phyloP scores from a whole-genome alignment of 73 alveolate species.

The Symbiodinium pilosum region DNA sequence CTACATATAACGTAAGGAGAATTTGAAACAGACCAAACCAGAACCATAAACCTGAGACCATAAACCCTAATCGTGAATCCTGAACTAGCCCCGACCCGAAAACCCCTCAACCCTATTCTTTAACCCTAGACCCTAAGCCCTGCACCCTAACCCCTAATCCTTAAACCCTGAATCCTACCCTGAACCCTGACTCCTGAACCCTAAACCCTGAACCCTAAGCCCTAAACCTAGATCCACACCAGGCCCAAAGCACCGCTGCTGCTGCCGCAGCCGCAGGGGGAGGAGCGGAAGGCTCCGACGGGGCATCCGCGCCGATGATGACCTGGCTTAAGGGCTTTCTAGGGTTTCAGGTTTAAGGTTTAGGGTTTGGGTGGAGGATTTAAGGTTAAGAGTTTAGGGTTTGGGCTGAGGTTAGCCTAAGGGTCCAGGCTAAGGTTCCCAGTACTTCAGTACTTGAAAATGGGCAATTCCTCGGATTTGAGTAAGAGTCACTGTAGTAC shows the following conservation, averaged over 20 bases:
- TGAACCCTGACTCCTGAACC: neutral
- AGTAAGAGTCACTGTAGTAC: too few relatives aligned
- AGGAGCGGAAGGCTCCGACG: neutral
- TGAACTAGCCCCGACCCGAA: neutral
- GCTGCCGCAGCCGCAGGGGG: neutral
- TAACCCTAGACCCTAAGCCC: neutral
- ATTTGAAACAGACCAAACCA: too few relatives aligned
- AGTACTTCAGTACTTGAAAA: too few relatives aligned
- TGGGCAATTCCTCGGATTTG: too few relatives aligned
- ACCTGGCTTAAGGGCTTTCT: neutral
- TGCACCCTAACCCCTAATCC: neutral
- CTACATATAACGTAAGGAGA: too few relatives aligned
- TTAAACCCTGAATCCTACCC: neutral
- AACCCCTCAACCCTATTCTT: neutral
- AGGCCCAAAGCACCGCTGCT: neutral
- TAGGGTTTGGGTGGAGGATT: neutral
- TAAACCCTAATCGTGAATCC: too few relatives aligned
- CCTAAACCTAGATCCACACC: neutral
- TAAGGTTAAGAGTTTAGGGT: neutral
- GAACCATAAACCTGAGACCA: too few relatives aligned
- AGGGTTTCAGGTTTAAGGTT: neutral
- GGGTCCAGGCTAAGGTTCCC: too few relatives aligned
- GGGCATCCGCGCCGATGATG: constrained; percentile 17
- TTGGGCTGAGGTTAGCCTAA: too few relatives aligned
- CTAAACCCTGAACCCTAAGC: neutral